These are phyloP conservation scores for Didymella pomorum DNA, from an alignment of 2,329 filamentous ascomycete genomes.

Conservation along the genomic window DNA sequence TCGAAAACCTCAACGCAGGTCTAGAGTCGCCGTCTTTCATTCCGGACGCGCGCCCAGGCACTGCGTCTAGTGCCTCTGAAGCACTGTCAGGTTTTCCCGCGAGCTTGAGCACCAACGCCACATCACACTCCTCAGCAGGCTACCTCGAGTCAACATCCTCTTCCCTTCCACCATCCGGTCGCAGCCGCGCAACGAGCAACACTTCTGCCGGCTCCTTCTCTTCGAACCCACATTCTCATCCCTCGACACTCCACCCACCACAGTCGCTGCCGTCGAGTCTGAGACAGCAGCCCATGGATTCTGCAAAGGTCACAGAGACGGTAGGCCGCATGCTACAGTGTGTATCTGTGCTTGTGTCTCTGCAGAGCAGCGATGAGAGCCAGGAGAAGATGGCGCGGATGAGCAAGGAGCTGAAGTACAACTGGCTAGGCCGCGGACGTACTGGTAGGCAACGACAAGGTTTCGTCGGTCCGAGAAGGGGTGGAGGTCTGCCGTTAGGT, in stretches of 20 bases:
- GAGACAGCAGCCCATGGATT: slow-evolving; percentile 53
- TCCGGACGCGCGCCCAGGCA: slow-evolving; percentile 43
- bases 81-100: slow-evolving; percentile 56
- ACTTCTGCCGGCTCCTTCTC: slow-evolving; percentile 65
- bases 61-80: slow-evolving; percentile 39
- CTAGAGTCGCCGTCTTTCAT: slow-evolving; percentile 48
- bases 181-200: slow-evolving; percentile 86
- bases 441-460: slow-evolving; percentile 90
- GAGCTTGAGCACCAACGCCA: slow-evolving; percentile 68
- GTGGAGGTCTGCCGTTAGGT: slow-evolving; percentile 17
- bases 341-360: slow-evolving; percentile 84
- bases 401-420: slow-evolving; percentile 88
- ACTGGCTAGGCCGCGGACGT: slow-evolving; percentile 90
- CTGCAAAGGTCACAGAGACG: slow-evolving; percentile 87
- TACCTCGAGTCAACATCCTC: slow-evolving; percentile 73
- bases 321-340: slow-evolving; percentile 97
- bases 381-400: slow-evolving; percentile 84
- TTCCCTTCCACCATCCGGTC: slow-evolving; percentile 57
- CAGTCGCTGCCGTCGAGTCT: slow-evolving; percentile 38
- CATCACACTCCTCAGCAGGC: slow-evolving; percentile 74
- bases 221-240: slow-evolving; percentile 48
- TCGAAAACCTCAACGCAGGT: slow-evolving; percentile 72
- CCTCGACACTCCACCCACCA: slow-evolving; percentile 21
- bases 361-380: slow-evolving; percentile 74
- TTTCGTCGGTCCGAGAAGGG: slow-evolving; percentile 71